Base-by-base conservation (phyloP, 768 basidiomycete species). In the Tulasnella calospora region DNA sequence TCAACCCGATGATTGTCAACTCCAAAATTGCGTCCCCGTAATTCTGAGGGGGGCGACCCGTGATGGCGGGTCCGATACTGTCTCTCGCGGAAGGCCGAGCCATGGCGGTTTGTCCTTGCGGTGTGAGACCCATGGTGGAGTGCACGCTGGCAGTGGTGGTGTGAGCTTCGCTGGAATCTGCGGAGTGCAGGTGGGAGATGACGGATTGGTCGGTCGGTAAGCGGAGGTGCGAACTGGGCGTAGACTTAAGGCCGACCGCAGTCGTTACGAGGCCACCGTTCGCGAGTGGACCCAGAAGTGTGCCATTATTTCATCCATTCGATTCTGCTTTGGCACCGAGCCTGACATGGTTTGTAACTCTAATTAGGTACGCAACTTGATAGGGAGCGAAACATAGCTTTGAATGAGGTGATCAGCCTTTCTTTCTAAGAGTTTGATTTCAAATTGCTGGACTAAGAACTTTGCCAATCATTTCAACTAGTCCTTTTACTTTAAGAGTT, bases 271-370 rank as follows among this genome's bases (percentile, higher is more conserved):
- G 86, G 94, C 95, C 79, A 98, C 95, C 41, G 97, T 97, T 35
- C 89, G 96, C 86, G 97, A 99, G 88, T 99, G 97, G 97, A 97
- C 97, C 85, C 92, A 96, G 90, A 99, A 98, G 96, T 99, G 83
- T 81, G 93, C 85, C 7, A 67, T 35, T 35, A 27, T 35, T n/a
- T 51, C 23, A 23, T 6, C 44, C 17, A 27, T 57, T 30, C 27
- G 8, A n/a, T 1, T 15, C 1, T n/a, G 9, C 21, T 33, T 35
- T 35, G 27, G 33, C 30, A 67, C 27, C 33, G 30, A 35, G n/a
- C 13, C 61, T 67, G 33, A 67, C 61, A 8, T 17, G 23, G 7
- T 27, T 0, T 19, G 61, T 67, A 30, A 67, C 61, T 67, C 61
- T 4, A 67, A 67, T 67, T 67, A 67, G 61, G 33, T 67, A 67